A percentile compares a stretch with the other conserved stretches of the same genome.
Evolutionary conservation across 2,329 filamentous ascomycete species (phyloP).

Genomic region (Colletotrichum viniferum): DNA sequence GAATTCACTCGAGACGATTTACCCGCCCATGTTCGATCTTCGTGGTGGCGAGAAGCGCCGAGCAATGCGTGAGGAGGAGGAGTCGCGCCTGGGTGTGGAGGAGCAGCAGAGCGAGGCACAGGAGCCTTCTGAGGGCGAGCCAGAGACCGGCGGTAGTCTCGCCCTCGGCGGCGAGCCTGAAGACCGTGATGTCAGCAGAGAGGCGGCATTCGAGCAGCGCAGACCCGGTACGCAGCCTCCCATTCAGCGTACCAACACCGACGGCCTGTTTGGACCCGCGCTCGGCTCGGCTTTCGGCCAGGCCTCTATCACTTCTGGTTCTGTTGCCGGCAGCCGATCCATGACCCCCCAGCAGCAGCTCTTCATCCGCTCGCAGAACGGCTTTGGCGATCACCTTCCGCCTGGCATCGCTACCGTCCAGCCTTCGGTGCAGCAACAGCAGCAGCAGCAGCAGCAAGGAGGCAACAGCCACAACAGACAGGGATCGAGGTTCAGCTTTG

Average conservation of each 20-base stretch:
- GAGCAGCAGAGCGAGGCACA: constrained; percentile 50
- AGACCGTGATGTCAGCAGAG: constrained; percentile 66
- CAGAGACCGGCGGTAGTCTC: constrained; percentile 81
- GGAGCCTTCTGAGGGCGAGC: constrained; percentile 70
- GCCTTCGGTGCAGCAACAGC: constrained; percentile 60
- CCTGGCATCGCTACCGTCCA: constrained; percentile 59
- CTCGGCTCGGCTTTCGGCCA: constrained; percentile 54
- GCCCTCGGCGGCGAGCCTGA: constrained; percentile 94
- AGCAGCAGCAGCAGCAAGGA: constrained; percentile 64
- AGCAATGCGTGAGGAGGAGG: constrained; percentile 76
- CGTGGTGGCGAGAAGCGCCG: constrained; percentile 83
- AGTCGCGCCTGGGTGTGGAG: constrained; percentile 51
- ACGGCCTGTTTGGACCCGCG: constrained; percentile 59
- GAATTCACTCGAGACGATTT: constrained; percentile 25
- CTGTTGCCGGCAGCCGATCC: constrained; percentile 67
- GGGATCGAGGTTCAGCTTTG: constrained; percentile 86
- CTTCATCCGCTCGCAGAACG: constrained; percentile 68
- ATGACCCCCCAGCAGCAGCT: constrained; percentile 82
- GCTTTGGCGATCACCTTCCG: constrained; percentile 65
- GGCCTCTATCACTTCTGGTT: constrained; percentile 54
- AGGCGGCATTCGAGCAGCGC: constrained; percentile 59
- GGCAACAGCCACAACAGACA: constrained; percentile 74
- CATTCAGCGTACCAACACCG: constrained; percentile 67
- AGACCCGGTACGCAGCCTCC: constrained; percentile 77
- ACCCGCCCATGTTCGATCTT: constrained; percentile 81